Evolutionary conservation across 2,329 filamentous ascomycete genomes (phyloP).

Genomic region (Cryphonectria japonica): DNA sequence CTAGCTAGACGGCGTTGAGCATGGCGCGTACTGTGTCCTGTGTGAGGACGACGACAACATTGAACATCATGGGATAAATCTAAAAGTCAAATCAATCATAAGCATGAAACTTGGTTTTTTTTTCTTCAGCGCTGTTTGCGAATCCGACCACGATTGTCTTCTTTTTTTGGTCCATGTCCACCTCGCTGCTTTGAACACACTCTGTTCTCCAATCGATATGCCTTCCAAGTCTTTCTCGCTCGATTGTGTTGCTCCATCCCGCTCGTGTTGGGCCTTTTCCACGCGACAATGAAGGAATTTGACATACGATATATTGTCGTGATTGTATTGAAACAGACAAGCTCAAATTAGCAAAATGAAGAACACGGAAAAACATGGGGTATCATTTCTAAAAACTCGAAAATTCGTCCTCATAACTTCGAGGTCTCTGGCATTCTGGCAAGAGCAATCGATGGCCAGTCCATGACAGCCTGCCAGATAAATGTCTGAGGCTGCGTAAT

Average conservation of each 20-base stretch:
- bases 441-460: neutral
- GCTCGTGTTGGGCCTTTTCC: too few relatives aligned
- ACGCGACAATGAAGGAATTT: too few relatives aligned
- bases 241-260: too few relatives aligned
- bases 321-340: neutral
- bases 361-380: neutral
- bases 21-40: neutral
- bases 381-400: neutral
- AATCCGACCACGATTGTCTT: neutral
- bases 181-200: neutral
- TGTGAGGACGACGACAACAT: neutral
- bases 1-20: neutral
- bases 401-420: neutral
- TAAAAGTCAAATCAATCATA: constrained; percentile 1
- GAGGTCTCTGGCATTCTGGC: neutral
- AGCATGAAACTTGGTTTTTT: neutral
- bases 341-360: neutral
- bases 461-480: neutral
- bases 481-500: neutral
- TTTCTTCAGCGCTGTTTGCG: neutral
- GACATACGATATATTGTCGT: too few relatives aligned
- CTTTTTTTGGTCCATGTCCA: neutral
- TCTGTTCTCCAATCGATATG: too few relatives aligned
- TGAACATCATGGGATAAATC: neutral
- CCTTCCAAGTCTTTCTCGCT: too few relatives aligned